A percentile compares a stretch with the other conserved stretches of the same genome.
Conservation (phyloP, 2,329 filamentous ascomycete species). For the Fusarium foetens region DNA sequence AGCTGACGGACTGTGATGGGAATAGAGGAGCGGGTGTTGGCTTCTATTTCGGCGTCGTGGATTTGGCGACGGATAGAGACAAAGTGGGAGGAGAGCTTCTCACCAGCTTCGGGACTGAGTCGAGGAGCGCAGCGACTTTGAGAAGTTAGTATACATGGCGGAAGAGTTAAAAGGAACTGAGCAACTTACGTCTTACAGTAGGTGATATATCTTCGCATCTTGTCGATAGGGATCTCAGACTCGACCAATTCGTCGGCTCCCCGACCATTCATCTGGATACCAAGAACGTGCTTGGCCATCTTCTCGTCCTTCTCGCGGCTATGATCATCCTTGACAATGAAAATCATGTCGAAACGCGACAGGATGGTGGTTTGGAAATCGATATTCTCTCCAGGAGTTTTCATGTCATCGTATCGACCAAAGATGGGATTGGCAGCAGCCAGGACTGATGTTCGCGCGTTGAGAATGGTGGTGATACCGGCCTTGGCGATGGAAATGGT, state of each 20-base stretch:
- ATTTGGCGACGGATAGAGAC: slow-evolving; percentile 96
- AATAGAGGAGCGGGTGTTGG: slow-evolving; percentile 90
- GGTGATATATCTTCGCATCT: slow-evolving; percentile 96
- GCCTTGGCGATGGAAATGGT: slow-evolving; percentile 99
- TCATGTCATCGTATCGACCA: slow-evolving; percentile 97
- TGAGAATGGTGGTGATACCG: slow-evolving; percentile 97
- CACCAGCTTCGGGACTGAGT: slow-evolving; percentile 87
- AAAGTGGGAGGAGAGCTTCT: slow-evolving; percentile 96
- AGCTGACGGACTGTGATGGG: slow-evolving; percentile 98
- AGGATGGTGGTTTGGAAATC: slow-evolving; percentile 99
- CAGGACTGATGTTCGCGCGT: slow-evolving; percentile 92
- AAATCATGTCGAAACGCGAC: slow-evolving; percentile 99
- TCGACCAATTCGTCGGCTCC: slow-evolving; percentile 84
- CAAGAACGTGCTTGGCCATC: slow-evolving; percentile 97
- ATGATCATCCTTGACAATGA: slow-evolving; percentile 97
- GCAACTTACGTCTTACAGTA: slow-evolving; percentile 91
- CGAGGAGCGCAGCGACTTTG: slow-evolving; percentile 87
- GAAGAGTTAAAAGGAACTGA: too few relatives aligned
- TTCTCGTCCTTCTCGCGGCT: slow-evolving; percentile 87
- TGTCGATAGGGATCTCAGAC: slow-evolving; percentile 91
- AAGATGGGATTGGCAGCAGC: slow-evolving; percentile 98
- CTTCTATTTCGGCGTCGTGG: slow-evolving; percentile 87
- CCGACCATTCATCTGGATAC: slow-evolving; percentile 91
- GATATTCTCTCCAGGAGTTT: slow-evolving; percentile 97
- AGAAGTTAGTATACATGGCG: slow-evolving; percentile 42